Base-by-base conservation (phyloP, 2,329 filamentous ascomycete genomes). In the Ophiostoma sp. region DNA sequence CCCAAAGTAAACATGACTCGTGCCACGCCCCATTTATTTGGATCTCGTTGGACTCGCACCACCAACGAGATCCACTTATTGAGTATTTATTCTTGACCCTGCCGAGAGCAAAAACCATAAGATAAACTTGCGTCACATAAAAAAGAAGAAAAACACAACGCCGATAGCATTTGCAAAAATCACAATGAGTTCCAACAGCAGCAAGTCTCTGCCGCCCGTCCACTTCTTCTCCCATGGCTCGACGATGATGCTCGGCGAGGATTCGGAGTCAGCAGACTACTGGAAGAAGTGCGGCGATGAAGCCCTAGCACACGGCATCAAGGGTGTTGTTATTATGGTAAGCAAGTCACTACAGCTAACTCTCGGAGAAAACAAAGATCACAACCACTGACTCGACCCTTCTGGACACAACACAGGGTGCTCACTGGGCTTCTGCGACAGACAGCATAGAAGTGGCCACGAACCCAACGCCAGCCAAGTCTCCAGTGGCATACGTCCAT, bases 141-240 rank as follows among this genome's bases (percentile, higher is more conserved):
- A n/a, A n/a, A n/a, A n/a, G n/a, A n/a, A n/a, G n/a, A n/a, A n/a
- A n/a, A n/a, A n/a, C n/a, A n/a, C n/a, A n/a, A n/a, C n/a, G n/a
- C n/a, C n/a, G n/a, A n/a, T n/a, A n/a, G n/a, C n/a, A n/a, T n/a
- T n/a, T n/a, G n/a, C n/a, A n/a, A n/a, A n/a, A n/a, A n/a, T n/a
- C 36, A 42, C 9, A 9, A 71, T 71, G 70, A 17, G 31, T 3
- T 33, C 55, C 11, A 74, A 6, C 25, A 57, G 31, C 12, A 57
- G 48, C 11, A 61, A 61, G 28, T 6, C 57, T 12, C 25, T 59
- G 12, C 55, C 88, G 6, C 89, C 89, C 1, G 88, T 91, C 0
- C 87, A 91, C 78, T 88, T 91, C 81, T 92, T 92, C 80, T 91
- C 89, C 2, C 90, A 92, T 85, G 90, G 90, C 78, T 91, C 89